Base-by-base conservation (phyloP, 163 green algal species). In the Volvox carteri region DNA sequence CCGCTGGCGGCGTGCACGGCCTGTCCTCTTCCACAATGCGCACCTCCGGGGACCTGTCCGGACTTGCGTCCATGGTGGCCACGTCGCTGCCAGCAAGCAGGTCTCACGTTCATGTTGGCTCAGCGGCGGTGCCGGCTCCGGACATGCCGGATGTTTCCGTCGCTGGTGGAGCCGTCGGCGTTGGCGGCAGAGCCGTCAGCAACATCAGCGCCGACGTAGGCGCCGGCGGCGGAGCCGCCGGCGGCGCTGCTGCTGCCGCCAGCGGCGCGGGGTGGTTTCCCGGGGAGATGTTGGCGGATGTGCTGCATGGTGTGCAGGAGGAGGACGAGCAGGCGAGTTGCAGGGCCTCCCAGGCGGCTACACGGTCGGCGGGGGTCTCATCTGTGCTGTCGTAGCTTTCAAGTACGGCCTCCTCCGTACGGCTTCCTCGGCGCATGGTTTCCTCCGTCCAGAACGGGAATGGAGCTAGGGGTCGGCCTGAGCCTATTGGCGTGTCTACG, bases 231-330 rank as follows among this genome's bases (percentile, higher is more conserved):
- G n/a, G 44, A 18, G 25, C 19, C 12, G 39, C 78, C 37, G 52
- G 18, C 21, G 35, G 19, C 52, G 52, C 37, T 18, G 48, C 42
- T 23, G 54, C 41, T 1, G 73, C 44, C n/a, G 44, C 44, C 6
- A 44, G 3, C 56, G 56, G 73, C n/a, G 73, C 28, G 8, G 79
- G 79, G 2, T 86, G 79, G 79, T 39, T 70, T 12, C 79, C 79
- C 1, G 79, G 79, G 19, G 79, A 78, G 44, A 86, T 86, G 79
- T 28, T 86, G 60, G 62, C 62, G 5, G 62, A 78, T 46, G 79
- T 68, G 44, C n/a, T 86, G 28, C 37, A 60, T 0, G 79, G 79
- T 2, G 79, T 86, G 60, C 37, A 68, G 44, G 79, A 86, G 79
- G 79, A 86, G 62, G 79, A 86, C 1, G 79, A 86, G 78, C 23